Evolutionary conservation across 257 asterid genomes (phyloP), one percentile per base, ranked within the genome.

Genomic region (Fraxinus americana): DNA sequence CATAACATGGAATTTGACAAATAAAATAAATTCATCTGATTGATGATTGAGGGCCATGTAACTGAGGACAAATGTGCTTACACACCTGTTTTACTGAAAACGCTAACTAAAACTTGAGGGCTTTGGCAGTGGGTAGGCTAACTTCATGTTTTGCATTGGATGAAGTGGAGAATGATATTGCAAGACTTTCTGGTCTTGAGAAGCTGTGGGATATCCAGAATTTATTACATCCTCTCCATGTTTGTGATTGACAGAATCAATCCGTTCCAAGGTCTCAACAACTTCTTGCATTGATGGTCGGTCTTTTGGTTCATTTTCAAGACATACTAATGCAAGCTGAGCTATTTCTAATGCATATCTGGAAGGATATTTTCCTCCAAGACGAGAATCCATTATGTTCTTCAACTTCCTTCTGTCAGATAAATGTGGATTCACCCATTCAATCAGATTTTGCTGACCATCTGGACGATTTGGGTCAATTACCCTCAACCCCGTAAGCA

Each of bases 361-460:
- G 7, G 19, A 71, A 38, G 63, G 75, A 71, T 71, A 71, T 71
- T 71, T 39, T 39, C 61, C 75, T 71, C 39, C 75, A 50, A 71
- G 39, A 13, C 63, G 57, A 30, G 61, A 21, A 54, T 71, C 75
- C 75, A 71, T 71, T 21, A 71, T 43, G 16, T 71, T 39, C 75
- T 38, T 71, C 59, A 50, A 16, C 59, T 50, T 50, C 59, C 59
- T 50, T 50, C 23, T 14, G n/a, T 50, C 21, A 50, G 59, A 71
- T 43, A 71, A 43, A 41, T 21, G 63, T 71, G 75, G 75, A 50
- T 10, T 71, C n/a, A 71, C 61, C 75, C 75, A 71, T 17, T 71
- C 75, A n/a, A 41, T 13, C 35, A 71, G 75, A 25, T 41, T 38
- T 16, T 71, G 75, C 21, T 71, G 57, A 23, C 35, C 57, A 23